phyloP scores from a whole-genome alignment of 148 eudicot genomes.

The Persicaria maculosa region DNA sequence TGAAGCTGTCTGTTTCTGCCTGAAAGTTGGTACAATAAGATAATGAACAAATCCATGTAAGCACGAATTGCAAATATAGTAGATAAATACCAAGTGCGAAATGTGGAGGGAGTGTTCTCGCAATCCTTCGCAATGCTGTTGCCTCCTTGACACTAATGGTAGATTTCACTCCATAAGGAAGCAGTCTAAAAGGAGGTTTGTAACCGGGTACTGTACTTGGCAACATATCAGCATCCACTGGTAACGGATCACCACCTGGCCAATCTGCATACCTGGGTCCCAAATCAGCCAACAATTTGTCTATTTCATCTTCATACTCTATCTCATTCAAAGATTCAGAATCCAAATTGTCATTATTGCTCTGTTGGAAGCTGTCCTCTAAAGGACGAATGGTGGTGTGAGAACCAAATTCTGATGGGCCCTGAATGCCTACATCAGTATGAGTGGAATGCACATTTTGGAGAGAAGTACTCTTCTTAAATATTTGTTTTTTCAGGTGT shows the following conservation, averaged over 20 bases:
- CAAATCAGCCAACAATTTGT: constrained; percentile 61
- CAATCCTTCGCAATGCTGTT: constrained; percentile 76
- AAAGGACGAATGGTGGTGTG: constrained; percentile 15
- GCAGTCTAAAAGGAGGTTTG: constrained; percentile 80
- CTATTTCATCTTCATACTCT: constrained; percentile 85
- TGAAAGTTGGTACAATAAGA: constrained; percentile 26
- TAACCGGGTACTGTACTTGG: constrained; percentile 63
- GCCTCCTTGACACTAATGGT: constrained; percentile 66
- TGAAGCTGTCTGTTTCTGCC: constrained; percentile 96
- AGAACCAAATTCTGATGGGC: constrained; percentile 21
- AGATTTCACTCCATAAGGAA: constrained; percentile 82
- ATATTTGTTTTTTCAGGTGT: constrained; percentile 25
- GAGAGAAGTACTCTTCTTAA: constrained; percentile 24
- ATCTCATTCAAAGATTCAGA: constrained; percentile 29
- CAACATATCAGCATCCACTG: constrained; percentile 94
- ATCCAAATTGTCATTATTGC: constrained; percentile 19
- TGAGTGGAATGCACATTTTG: constrained; percentile 15
- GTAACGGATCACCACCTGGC: constrained; percentile 85
- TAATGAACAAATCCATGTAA: constrained; percentile 4
- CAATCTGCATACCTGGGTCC: constrained; percentile 88
- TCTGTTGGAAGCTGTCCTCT: constrained; percentile 23
- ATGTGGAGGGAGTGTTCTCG: constrained; percentile 90
- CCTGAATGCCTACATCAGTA: constrained; percentile 18
- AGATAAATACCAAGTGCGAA: constrained; percentile 72
- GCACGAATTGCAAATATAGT: background rate